Base-by-base conservation (phyloP, 2,329 filamentous ascomycete species). In the Ophiostoma fasciatum region DNA sequence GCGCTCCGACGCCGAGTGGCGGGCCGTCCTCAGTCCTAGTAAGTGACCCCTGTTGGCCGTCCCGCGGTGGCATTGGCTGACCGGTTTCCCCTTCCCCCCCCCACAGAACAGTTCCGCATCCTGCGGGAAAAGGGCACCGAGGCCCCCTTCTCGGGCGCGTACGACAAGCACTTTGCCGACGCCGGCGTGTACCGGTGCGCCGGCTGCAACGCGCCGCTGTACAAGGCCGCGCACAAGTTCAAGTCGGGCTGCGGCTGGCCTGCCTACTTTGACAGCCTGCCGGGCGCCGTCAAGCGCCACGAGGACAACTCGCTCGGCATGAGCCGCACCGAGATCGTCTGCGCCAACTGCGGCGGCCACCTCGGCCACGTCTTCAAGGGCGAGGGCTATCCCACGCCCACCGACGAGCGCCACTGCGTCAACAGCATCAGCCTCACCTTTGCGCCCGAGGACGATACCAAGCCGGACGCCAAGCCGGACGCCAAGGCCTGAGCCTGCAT, bases 231-330 rank as follows among this genome's bases (percentile, higher is more conserved):
- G 44, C 87, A 94, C 61, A 98, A 98, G 59, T 98, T 98, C 70
- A 82, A 82, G 58, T 92, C 82, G 14, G 84, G 85, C 28, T 98
- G 90, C 59, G 90, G 90, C 42, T 98, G 90, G 90, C 90, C 90
- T 1, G 90, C 90, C 11, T 98, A 96, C 61, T 98, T 88, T 55
- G 90, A 98, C 59, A 88, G 80, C 46, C 74, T 98, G 35, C 88
- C 90, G 0, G 87, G 85, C 3, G 88, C 88, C 1, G 84, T 98
- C 11, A 82, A 74, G 25, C 68, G 88, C 43, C 79, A 88, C 51
- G 74, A 75, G 44, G 90, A 98, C 57, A 63, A 60, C 32, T 65
- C 75, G 0, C 69, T 85, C 35, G 88, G 88, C 31, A 93, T 94
- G 82, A 55, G 66, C 51, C 68, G 90, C 46, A 94, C 76, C 12